Evolutionary conservation across 106 monocot species (phyloP), one percentile per base, ranked within the genome.

Genomic region (Agapanthus africanus): DNA sequence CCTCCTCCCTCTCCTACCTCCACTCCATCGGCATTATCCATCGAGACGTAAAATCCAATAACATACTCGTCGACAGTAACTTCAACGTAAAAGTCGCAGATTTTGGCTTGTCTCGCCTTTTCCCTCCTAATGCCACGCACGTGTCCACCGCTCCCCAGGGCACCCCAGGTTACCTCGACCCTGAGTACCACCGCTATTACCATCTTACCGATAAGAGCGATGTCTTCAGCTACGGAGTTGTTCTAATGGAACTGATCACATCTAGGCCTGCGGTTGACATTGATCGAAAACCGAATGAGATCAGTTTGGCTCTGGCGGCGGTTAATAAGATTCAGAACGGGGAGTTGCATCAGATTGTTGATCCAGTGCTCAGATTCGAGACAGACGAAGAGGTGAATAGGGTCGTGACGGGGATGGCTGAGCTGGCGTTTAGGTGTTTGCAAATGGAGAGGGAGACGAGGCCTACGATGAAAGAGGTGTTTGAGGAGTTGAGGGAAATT

Each of bases 61-160:
- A 78, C 73, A 78, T 78, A 33, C 67, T 78, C 1, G 71, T 78
- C 16, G 78, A 78, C 51, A 11, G 23, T 36, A 40, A 56, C 73
- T 78, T 78, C 68, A 66, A 68, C 14, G 73, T 78, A 8, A 78
- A 78, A 32, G 73, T 78, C 11, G 78, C 67, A 0, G 78, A 78
- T 22, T 78, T 78, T 21, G 78, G 78, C 3, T 67, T 78, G 0
- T 78, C 78, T 0, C 34, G 78, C 18, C 78, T 78, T 18, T 71
- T 78, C 59, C 78, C 78, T 0, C 26, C 66, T 0, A 35, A 78
- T 11, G 78, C 73, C 31, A 73, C 73, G 0, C 78, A 78, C 40
- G 78, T 73, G 1, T 78, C 78, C 37, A 78, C 78, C 0, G 73
- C 68, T 14, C 78, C 78, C 0, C 78, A 78, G n/a, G 78, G 78